These are phyloP conservation scores for Magnusiomyces suaveolens DNA, from an alignment of 1,139 yeast genomes.

Conservation along the genomic window DNA sequence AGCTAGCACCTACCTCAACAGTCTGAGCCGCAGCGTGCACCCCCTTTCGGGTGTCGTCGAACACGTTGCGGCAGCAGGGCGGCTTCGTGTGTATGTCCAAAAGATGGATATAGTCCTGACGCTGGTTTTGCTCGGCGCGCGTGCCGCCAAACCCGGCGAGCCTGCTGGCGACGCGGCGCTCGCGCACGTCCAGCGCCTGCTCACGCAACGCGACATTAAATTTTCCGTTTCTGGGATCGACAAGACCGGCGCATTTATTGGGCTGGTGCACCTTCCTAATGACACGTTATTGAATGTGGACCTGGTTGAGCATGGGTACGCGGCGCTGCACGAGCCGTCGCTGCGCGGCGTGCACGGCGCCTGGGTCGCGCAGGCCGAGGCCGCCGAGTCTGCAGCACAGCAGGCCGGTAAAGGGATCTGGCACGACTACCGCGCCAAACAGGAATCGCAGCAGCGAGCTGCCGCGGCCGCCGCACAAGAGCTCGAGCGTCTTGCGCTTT, in stretches of 20 bases:
- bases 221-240: conserved; percentile 63
- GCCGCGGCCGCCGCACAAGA: conserved; percentile 20
- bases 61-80: conserved; percentile 54
- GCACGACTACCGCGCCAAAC: conserved; percentile 42
- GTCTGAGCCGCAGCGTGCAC: conserved; percentile 57
- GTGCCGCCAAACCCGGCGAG: conserved; percentile 38
- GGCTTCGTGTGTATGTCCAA: conserved; percentile 60
- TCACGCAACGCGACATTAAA: conserved; percentile 64
- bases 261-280: conserved; percentile 50
- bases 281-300: conserved; percentile 50
- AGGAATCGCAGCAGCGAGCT: conserved; percentile 27
- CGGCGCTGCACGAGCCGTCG: conserved; percentile 56
- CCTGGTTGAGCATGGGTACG: conserved; percentile 58
- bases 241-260: conserved; percentile 73
- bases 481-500: conserved; percentile 15
- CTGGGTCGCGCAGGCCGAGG: conserved; percentile 44
- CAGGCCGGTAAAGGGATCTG: conserved; percentile 52
- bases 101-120: conserved; percentile 63
- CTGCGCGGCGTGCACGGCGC: conserved; percentile 39
- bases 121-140: conserved; percentile 66
- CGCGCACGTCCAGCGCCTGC: conserved; percentile 44
- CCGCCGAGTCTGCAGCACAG: conserved; percentile 58
- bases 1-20: conserved; percentile 65
- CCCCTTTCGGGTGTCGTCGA: conserved; percentile 59
- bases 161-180: conserved; percentile 45